Conservation (phyloP, 257 asterid species). For the Ilex asprella region DNA sequence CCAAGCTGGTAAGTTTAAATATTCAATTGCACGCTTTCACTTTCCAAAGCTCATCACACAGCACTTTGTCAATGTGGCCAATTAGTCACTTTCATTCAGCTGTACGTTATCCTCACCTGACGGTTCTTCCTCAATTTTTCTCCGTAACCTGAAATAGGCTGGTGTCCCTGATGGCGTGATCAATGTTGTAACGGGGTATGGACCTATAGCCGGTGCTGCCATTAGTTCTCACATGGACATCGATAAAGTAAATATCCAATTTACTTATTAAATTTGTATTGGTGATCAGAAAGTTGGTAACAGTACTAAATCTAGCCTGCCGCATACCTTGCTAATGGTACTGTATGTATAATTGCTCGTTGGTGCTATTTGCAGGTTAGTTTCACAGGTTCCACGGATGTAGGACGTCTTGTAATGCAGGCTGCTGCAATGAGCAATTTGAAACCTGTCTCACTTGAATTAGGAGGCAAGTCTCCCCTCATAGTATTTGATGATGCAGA, state of each 20-base stretch:
- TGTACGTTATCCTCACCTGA: background rate
- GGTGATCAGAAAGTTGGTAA: background rate
- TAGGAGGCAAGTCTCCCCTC: conserved; percentile 84
- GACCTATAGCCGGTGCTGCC: conserved; percentile 76
- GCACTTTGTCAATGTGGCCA: background rate
- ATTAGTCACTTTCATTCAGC: background rate
- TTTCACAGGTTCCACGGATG: conserved; percentile 78
- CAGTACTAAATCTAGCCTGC: background rate
- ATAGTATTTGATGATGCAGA: conserved; percentile 69
- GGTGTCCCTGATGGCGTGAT: conserved; percentile 78
- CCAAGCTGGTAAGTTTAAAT: conserved; percentile 27
- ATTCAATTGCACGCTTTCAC: background rate
- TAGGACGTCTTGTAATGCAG: conserved; percentile 66
- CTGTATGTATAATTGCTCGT: background rate
- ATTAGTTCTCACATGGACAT: conserved; percentile 74
- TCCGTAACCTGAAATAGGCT: conserved; percentile 37
- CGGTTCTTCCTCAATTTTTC: background rate
- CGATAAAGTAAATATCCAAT: conserved; percentile 39
- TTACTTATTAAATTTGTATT: background rate
- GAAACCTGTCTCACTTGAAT: conserved; percentile 68
- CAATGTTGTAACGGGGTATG: conserved; percentile 67
- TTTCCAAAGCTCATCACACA: background rate
- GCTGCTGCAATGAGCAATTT: conserved; percentile 75
- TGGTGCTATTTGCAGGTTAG: conserved; percentile 35
- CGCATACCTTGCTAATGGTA: background rate